phyloP scores from a whole-genome alignment of 1,284 basidiomycete genomes.

The Puccinia triticina region DNA sequence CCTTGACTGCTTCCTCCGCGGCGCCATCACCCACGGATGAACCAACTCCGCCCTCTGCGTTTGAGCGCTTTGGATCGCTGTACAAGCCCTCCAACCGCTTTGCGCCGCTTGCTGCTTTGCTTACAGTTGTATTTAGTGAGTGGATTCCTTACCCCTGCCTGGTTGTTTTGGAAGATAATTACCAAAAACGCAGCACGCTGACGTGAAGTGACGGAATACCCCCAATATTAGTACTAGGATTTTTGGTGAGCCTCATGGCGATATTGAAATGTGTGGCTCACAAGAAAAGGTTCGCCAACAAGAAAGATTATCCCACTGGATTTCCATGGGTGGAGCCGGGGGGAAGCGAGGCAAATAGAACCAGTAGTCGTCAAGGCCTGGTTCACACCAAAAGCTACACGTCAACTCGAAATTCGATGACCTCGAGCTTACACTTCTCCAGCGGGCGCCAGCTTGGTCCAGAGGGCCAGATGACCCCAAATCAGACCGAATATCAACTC shows the following conservation, averaged over 20 bases:
- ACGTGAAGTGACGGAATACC: no score
- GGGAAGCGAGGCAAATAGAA: neutral
- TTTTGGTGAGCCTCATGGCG: constrained; percentile 24
- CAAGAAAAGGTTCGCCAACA: constrained; percentile 39
- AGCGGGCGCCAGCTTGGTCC: neutral
- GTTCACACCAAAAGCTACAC: neutral
- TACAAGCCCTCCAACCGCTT: constrained; percentile 12
- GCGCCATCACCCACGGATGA: neutral
- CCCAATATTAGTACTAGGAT: neutral
- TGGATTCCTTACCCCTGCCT: neutral
- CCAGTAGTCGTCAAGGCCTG: constrained; percentile 2
- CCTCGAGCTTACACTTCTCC: constrained; percentile 7
- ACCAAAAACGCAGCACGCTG: neutral
- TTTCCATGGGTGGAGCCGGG: constrained; percentile 33
- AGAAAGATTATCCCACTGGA: constrained; percentile 45
- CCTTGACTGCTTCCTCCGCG: neutral
- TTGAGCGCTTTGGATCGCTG: neutral
- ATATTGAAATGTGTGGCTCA: constrained; percentile 45
- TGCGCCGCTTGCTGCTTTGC: neutral
- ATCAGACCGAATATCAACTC: constrained; percentile 11
- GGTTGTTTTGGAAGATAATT: neutral
- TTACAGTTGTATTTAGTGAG: constrained; percentile 18
- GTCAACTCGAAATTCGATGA: constrained; percentile 5
- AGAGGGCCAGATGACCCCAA: neutral
- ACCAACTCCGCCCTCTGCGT: neutral